Evolutionary conservation across 129 eudicot genomes (phyloP).

Genomic region (Logfia minima): DNA sequence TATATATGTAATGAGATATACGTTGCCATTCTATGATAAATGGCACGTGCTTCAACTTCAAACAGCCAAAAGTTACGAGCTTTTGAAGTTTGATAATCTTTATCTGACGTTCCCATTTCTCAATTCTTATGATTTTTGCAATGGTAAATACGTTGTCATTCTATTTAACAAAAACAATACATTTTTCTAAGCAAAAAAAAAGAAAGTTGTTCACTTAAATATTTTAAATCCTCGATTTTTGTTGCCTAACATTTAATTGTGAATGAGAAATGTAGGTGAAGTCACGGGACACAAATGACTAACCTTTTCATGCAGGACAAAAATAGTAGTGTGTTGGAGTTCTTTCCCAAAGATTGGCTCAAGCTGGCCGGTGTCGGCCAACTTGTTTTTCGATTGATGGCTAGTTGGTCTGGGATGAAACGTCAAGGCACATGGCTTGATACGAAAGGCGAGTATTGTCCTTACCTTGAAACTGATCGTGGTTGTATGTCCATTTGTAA

Average conservation of each 20-base stretch:
- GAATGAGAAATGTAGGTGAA: constrained; percentile 46
- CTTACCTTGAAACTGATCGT: constrained; percentile 52
- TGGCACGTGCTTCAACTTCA: too few species aligned
- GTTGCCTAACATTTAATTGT: not conserved
- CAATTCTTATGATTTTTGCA: too few species aligned
- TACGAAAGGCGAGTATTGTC: constrained; percentile 51
- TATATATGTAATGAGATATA: too few species aligned
- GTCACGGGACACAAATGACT: constrained; percentile 82
- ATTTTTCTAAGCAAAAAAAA: too few species aligned
- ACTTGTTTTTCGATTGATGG: constrained; percentile 64
- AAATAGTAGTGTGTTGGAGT: constrained; percentile 81
- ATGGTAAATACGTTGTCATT: too few species aligned
- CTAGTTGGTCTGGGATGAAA: constrained; percentile 80
- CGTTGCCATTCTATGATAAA: too few species aligned
- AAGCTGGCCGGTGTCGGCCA: constrained; percentile 84
- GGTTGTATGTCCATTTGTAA: constrained; percentile 74
- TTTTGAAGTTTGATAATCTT: too few species aligned
- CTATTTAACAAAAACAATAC: too few species aligned
- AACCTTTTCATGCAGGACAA: constrained; percentile 77
- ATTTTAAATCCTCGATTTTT: not conserved
- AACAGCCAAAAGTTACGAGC: too few species aligned
- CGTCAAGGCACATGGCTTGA: constrained; percentile 82
- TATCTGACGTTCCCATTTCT: too few species aligned
- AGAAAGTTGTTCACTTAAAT: not conserved
- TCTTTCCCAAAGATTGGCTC: constrained; percentile 88